phyloP scores from a whole-genome alignment of 2,329 filamentous ascomycete species.

The Penicillium sp. region DNA sequence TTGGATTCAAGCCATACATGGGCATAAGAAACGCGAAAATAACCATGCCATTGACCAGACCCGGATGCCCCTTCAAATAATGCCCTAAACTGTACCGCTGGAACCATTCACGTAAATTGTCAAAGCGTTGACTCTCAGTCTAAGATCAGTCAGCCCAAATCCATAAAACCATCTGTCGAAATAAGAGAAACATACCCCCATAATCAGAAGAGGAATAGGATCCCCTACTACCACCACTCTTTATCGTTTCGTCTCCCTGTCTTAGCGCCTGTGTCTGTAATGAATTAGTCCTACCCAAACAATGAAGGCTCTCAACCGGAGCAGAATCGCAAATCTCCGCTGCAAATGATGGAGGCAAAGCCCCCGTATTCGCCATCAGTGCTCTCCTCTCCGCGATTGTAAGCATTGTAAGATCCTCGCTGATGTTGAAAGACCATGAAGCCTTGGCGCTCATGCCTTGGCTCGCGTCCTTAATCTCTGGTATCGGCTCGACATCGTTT shows the following conservation, averaged over 20 bases:
- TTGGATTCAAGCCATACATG: too few species aligned
- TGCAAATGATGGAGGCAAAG: not conserved
- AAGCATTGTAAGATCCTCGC: not conserved
- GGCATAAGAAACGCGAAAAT: too few species aligned
- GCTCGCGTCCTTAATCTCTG: not conserved
- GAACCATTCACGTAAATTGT: too few species aligned
- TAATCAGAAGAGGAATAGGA: not conserved
- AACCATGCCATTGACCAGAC: too few species aligned
- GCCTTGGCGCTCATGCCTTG: not conserved
- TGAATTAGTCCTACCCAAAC: not conserved
- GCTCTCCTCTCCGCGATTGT: not conserved
- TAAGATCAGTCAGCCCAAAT: not conserved
- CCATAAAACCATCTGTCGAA: not conserved
- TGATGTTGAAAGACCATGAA: not conserved
- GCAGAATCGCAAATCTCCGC: not conserved
- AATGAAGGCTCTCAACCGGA: not conserved
- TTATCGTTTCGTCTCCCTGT: not conserved
- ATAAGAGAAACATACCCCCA: not conserved
- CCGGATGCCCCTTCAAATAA: too few species aligned
- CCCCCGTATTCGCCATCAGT: not conserved
- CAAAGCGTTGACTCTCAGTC: not conserved
- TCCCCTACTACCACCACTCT: not conserved
- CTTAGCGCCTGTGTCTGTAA: not conserved
- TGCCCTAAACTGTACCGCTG: too few species aligned
- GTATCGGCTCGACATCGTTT: not conserved